Conservation (phyloP, 345 rosid genomes). For the Theobroma cacao region DNA sequence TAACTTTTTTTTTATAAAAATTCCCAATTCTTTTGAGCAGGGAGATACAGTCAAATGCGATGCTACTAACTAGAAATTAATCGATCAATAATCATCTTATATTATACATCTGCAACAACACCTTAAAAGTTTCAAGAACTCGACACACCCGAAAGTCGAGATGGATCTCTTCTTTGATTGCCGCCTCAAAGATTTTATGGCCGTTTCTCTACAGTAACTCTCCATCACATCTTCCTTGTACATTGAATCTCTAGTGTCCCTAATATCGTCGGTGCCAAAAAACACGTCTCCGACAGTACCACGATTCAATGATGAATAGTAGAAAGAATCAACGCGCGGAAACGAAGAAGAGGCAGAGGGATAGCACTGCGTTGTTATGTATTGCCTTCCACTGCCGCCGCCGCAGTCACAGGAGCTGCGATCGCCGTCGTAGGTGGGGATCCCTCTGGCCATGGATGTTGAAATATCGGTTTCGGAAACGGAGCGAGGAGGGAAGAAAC, state of each 20-base stretch:
- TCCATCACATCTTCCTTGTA: conserved; percentile 30
- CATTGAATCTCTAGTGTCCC: not conserved
- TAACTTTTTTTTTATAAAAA: too few species aligned
- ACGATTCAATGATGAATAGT: not conserved
- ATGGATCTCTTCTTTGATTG: conserved; percentile 6
- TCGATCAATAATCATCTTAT: not conserved
- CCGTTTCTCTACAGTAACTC: conserved; percentile 19
- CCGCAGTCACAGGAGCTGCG: not conserved
- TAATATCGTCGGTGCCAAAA: conserved; percentile 27
- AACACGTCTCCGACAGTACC: conserved; percentile 14
- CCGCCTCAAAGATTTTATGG: conserved; percentile 7
- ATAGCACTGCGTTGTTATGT: not conserved
- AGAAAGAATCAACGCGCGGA: not conserved
- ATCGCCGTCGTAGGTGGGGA: not conserved
- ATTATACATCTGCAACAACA: not conserved
- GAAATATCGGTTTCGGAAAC: not conserved
- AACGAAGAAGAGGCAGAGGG: not conserved
- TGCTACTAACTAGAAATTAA: not conserved
- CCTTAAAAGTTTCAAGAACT: conserved; percentile 6
- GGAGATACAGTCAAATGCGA: too few species aligned
- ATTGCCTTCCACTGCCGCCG: not conserved
- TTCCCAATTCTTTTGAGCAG: too few species aligned
- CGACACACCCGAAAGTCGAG: conserved; percentile 5
- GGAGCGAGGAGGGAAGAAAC: not conserved
- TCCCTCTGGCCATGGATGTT: conserved; percentile 1